Evolutionary conservation across 441 rosid genomes (phyloP), one percentile per base, ranked within the genome.

Genomic region (Euphorbia corollata): DNA sequence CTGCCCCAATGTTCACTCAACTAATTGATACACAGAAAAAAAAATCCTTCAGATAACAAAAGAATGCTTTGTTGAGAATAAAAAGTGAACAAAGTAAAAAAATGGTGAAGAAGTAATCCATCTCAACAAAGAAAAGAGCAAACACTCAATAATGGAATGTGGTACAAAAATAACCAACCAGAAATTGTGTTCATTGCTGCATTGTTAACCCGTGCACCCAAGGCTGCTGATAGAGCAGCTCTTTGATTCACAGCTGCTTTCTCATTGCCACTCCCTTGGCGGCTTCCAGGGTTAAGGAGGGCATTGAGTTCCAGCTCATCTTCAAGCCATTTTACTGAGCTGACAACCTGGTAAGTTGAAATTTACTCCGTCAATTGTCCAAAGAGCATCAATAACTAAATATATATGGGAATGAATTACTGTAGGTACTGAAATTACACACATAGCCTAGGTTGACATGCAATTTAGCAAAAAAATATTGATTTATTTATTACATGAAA

Each of bases 241-340:
- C 96, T 86, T 73, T 92, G 99, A 75, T 73, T 88, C 68, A 77
- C 80, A 71, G 96, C 99, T 68, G 85, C 96, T 83, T 95, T 95
- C 78, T 95, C 97, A 75, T 90, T 95, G 79, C 97, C 89, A 83
- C 81, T 88, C 63, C 89, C 98, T 60, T 82, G 83, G 74, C 96
- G 95, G 74, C 95, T 95, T 62, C 90, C 87, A 71, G 98, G 97
- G 74, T 88, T 90, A 76, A 90, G 97, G 71, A 92, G 96, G 59
- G 98, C 97, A 69, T 90, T 92, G 56, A 95, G 90, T 80, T 95
- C 99, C 80, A 95, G 73, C 82, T 95, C 98, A 79, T 95, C 99
- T 86, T 90, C 99, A 70, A 95, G 98, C 99, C 99, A 95, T 78
- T 95, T 95, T 56, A 95, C 95, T 22, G 98, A 90, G 82, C 98